A percentile compares a stretch with the other conserved stretches of the same genome.
These are phyloP conservation scores for Tolypocladium cylindrosporum DNA, from an alignment of 2,329 filamentous ascomycete genomes.

Conservation along the genomic window DNA sequence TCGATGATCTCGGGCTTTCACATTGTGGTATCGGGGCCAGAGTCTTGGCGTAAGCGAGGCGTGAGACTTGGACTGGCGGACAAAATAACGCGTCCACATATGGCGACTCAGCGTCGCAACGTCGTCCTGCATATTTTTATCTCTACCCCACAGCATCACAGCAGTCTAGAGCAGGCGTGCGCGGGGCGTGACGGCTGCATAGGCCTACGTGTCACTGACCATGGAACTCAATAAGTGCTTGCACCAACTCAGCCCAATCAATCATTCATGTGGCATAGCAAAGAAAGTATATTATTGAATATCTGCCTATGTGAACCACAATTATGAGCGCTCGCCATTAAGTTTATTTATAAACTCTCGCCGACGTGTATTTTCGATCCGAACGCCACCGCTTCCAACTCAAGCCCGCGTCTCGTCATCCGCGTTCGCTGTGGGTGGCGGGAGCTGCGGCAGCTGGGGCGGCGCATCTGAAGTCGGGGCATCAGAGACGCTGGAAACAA, in stretches of 20 bases:
- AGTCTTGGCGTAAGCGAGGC: not conserved
- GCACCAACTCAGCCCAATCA: not conserved
- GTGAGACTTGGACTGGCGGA: not conserved
- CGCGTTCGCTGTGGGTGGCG: not conserved
- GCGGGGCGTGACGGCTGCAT: no score
- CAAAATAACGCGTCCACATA: not conserved
- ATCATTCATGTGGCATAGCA: not conserved
- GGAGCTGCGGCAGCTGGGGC: not conserved
- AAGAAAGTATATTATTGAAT: not conserved
- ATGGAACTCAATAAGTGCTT: not conserved
- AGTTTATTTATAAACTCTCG: not conserved
- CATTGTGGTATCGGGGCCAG: not conserved
- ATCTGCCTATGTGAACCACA: no score
- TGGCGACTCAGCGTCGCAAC: not conserved
- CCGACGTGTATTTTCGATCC: not conserved
- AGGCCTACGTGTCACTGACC: no score
- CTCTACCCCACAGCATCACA: not conserved
- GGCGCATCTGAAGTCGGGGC: not conserved
- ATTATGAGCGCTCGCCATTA: not conserved
- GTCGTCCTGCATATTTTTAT: not conserved
- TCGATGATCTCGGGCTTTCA: not conserved
- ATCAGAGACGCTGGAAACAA: not conserved
- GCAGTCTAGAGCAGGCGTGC: not conserved
- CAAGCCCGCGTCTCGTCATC: not conserved
- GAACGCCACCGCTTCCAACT: not conserved